Evolutionary conservation across 495 filamentous ascomycete species (phyloP).

Genomic region (Neurospora sp.): DNA sequence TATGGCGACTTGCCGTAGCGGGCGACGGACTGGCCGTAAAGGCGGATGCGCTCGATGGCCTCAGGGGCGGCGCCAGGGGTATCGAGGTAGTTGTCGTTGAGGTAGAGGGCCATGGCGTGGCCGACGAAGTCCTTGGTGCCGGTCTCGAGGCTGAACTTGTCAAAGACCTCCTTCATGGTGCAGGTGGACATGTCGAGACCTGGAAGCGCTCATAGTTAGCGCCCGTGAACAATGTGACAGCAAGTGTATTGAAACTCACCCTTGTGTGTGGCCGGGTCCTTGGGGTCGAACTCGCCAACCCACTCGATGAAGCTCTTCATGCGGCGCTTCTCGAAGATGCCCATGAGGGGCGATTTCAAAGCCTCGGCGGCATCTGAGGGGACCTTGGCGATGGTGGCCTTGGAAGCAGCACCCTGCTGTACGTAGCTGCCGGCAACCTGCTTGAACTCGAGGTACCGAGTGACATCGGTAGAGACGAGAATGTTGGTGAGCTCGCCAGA

Average conservation of each 20-base stretch:
- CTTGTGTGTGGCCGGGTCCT: constrained; percentile 77
- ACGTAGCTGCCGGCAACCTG: constrained; percentile 97
- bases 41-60: constrained; percentile 79
- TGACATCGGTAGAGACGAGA: constrained; percentile 92
- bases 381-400: constrained; percentile 90
- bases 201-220: constrained; percentile 22
- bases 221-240: background rate
- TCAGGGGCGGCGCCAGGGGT: constrained; percentile 65
- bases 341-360: constrained; percentile 87
- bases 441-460: constrained; percentile 95
- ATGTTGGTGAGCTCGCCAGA: constrained; percentile 98
- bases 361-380: constrained; percentile 90
- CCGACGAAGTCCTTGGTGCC: constrained; percentile 92
- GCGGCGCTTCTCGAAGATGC: constrained; percentile 91
- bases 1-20: constrained; percentile 98
- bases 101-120: constrained; percentile 95
- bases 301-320: constrained; percentile 97
- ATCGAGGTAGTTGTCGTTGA: constrained; percentile 76
- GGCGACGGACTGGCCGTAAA: constrained; percentile 97
- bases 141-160: constrained; percentile 91
- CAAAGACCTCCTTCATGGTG: constrained; percentile 95
- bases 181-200: constrained; percentile 67
- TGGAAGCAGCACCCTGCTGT: constrained; percentile 70
- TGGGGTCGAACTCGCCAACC: constrained; percentile 81
- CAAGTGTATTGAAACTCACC: constrained; percentile 40